Evolutionary conservation across 2,329 filamentous ascomycete genomes (phyloP), one percentile per base, ranked within the genome.

Genomic region (Pseudofabraea citricarpa): DNA sequence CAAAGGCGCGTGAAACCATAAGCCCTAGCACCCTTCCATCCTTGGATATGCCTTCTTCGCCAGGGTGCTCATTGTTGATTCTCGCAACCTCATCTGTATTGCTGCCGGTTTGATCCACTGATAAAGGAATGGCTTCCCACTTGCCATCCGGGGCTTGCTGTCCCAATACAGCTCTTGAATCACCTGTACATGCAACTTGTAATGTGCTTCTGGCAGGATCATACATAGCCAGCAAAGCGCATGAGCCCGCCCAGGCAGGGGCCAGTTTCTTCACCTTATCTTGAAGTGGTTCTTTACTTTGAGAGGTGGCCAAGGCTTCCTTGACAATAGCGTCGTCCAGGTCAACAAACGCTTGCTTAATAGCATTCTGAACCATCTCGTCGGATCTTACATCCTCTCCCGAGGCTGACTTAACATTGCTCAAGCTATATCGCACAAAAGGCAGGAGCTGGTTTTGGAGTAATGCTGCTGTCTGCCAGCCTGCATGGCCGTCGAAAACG

Each of bases 151-250:
- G 56, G 0, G 64, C 66, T 63, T 70, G 62, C 2, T 56, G 57
- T 20, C 47, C 47, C 1, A 47, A 36, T 12, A 50, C 47, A 18
- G 41, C 39, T 42, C 51, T 68, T 47, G 67, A 44, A 62, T 87
- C 83, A 0, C 84, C 84, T 0, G 77, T 76, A 48, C 79, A 81
- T 1, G 83, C 83, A 2, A 84, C 79, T 19, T 77, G 74, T 0
- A 87, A 62, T 0, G 66, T 75, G 5, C 68, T 67, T 1, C 67
- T 66, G 1, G 53, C 45, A 0, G 78, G 70, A 48, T 87, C 80
- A 55, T 78, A 85, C 2, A 84, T 62, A 0, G 80, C 71, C 2
- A 87, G 65, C 1, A 85, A 64, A 9, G 82, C 82, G 50, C 81
- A 85, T 4, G 79, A 83, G 5, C 82, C 81, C 1, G 71, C 24